Evolutionary conservation across 2,329 filamentous ascomycete genomes (phyloP).

Genomic region (Xylariaceae sp.): DNA sequence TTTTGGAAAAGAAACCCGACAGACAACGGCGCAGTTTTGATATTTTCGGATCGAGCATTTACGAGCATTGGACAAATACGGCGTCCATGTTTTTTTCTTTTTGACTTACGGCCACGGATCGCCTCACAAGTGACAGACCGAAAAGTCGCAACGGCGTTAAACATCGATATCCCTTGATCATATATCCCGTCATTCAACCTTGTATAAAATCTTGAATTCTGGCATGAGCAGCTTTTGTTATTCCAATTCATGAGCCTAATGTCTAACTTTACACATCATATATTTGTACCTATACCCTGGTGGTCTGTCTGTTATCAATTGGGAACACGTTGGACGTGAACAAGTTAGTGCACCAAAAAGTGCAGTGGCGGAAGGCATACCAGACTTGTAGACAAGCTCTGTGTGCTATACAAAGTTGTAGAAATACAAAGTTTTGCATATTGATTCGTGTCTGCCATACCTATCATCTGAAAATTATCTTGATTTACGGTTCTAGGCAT

Average conservation of each 20-base stretch:
- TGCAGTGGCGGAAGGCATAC: no score
- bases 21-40: slow-evolving; percentile 9
- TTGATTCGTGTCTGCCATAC: no score
- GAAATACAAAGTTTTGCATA: no score
- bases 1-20: slow-evolving; percentile 2
- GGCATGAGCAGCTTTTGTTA: slow-evolving; percentile 7
- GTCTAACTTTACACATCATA: no score
- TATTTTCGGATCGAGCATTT: slow-evolving; percentile 16
- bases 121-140: no score
- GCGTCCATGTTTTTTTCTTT: slow-evolving; percentile 5
- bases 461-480: no score
- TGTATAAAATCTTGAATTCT: slow-evolving; percentile 15
- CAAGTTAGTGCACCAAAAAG: no score
- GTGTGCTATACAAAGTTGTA: no score
- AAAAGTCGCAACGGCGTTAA: slow-evolving; percentile 9
- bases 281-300: slow-evolving; percentile 17
- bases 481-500: no score
- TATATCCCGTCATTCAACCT: slow-evolving; percentile 7
- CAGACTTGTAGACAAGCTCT: no score
- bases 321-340: no score
- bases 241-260: slow-evolving; percentile 14
- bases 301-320: no score
- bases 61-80: slow-evolving; percentile 10
- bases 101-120: slow-evolving; percentile 9
- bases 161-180: slow-evolving; percentile 3